Evolutionary conservation across 1,284 basidiomycete species (phyloP).

Genomic region (Boletus subluridellus): DNA sequence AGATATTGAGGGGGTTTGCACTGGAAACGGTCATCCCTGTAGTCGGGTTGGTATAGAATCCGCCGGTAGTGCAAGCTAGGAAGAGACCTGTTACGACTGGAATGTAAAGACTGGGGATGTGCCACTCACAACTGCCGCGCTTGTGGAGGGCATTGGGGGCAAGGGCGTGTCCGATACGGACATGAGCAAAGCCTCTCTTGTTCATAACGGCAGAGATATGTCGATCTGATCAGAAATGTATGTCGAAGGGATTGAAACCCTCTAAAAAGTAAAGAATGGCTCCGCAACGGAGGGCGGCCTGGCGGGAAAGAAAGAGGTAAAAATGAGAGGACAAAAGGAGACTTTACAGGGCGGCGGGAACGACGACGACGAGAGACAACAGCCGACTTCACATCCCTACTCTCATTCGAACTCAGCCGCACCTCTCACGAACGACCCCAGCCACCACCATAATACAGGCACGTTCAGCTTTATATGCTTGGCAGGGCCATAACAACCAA

Average conservation of each 20-base stretch:
- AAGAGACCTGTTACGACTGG: conserved; percentile 5
- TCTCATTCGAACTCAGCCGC: conserved; percentile 29
- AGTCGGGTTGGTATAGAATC: conserved; percentile 66
- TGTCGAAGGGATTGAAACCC: conserved; percentile 8
- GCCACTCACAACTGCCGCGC: conserved; percentile 16
- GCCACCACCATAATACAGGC: conserved; percentile 10
- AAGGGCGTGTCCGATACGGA: conserved; percentile 30
- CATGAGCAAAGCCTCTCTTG: conserved; percentile 32
- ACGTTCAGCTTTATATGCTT: not conserved
- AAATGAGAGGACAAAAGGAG: conserved; percentile 12
- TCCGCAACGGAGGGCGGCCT: conserved; percentile 26
- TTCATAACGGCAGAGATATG: conserved; percentile 22
- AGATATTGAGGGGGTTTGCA: conserved; percentile 55
- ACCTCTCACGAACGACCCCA: conserved; percentile 4
- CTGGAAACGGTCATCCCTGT: conserved; percentile 52
- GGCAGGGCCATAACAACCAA: conserved; percentile 4
- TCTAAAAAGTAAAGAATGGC: conserved; percentile 26
- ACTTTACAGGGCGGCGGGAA: not conserved
- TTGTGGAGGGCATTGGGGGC: conserved; percentile 21
- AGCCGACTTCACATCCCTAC: not conserved
- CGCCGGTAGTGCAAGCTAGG: conserved; percentile 53
- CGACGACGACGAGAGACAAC: conserved; percentile 11
- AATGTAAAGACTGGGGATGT: not conserved
- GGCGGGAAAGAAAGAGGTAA: conserved; percentile 19
- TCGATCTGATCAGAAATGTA: conserved; percentile 2